phyloP scores from a whole-genome alignment of 2,329 filamentous ascomycete species.

The Aspergillus tubingensis region DNA sequence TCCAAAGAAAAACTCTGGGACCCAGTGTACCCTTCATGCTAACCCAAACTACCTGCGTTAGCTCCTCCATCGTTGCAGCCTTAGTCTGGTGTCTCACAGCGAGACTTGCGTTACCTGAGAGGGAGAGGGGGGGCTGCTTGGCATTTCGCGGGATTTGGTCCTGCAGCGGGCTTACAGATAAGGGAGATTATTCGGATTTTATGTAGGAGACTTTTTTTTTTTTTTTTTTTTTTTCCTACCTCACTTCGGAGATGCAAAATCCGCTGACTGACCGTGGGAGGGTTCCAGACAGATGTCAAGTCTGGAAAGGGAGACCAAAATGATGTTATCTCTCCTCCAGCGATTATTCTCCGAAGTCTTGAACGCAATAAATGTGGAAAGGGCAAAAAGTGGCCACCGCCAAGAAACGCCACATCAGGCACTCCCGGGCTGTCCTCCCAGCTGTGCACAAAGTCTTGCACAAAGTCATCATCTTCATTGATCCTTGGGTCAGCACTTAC shows the following conservation, averaged over 20 bases:
- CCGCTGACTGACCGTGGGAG: neutral
- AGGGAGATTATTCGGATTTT: too few species aligned
- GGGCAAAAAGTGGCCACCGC: conserved; percentile 15
- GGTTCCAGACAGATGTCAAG: neutral
- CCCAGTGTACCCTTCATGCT: neutral
- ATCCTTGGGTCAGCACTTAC: too few species aligned
- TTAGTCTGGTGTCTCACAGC: neutral
- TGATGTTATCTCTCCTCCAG: too few species aligned
- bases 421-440: conserved; percentile 10
- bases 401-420: conserved; percentile 25
- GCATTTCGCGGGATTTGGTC: neutral
- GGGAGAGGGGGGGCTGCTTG: neutral
- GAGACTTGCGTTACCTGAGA: neutral
- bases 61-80: neutral
- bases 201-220: neutral
- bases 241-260: neutral
- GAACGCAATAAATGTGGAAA: neutral
- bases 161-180: neutral
- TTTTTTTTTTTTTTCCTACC: neutral
- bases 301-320: neutral
- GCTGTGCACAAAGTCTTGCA: neutral
- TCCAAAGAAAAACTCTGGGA: conserved; percentile 3
- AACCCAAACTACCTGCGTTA: conserved; percentile 3
- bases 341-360: too few species aligned
- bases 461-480: neutral